Conservation (phyloP, 2,329 filamentous ascomycete genomes). For the Fusarium sp. region DNA sequence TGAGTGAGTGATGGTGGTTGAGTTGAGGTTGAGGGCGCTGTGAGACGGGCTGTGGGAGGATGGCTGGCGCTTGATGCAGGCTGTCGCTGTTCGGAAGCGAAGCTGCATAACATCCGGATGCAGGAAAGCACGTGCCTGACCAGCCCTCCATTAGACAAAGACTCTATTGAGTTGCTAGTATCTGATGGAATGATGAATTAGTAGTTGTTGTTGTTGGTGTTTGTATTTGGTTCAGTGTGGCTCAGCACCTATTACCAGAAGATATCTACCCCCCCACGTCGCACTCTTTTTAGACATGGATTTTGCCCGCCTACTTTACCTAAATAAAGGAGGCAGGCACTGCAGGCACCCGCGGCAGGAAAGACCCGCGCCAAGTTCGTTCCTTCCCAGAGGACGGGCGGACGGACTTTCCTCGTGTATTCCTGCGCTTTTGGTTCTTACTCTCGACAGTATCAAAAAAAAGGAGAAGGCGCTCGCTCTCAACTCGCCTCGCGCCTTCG, state of each 20-base stretch:
- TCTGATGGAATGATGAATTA: not conserved
- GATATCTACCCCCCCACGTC: not conserved
- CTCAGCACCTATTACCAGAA: not conserved
- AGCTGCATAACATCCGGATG: not conserved
- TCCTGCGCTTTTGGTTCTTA: conserved; percentile 14
- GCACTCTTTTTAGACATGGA: not conserved
- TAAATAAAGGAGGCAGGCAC: not conserved
- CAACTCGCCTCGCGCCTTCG: conserved; percentile 27
- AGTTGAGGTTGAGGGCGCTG: not conserved
- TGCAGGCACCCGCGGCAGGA: not conserved
- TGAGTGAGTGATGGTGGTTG: not conserved
- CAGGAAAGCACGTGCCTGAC: not conserved
- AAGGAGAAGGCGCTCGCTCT: not conserved
- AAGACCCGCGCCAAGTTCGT: not conserved
- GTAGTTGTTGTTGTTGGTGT: not conserved
- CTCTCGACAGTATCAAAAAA: not conserved
- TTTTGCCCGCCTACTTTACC: not conserved
- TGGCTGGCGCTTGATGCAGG: not conserved
- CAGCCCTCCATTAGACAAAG: not conserved
- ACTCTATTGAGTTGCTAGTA: not conserved
- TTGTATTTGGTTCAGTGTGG: not conserved
- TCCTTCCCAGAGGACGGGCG: not conserved
- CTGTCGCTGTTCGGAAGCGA: not conserved
- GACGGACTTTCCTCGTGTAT: not conserved
- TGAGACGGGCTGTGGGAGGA: not conserved